Conservation (phyloP, 2,329 filamentous ascomycete species). For the Hirsutella rhossiliensis region DNA sequence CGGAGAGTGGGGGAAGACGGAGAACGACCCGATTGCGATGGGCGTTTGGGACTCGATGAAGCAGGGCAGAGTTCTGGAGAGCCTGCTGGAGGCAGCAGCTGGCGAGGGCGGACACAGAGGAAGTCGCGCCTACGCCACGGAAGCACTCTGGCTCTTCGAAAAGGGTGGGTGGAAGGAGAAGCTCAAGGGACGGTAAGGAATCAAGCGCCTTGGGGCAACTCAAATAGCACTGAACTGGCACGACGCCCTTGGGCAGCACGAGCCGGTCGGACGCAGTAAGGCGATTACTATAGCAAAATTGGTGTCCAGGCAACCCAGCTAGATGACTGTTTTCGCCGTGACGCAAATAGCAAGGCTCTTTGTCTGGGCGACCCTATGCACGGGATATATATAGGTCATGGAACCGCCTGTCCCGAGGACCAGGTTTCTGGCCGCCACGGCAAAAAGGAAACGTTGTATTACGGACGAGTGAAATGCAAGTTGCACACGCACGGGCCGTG, state of each 20-base stretch:
- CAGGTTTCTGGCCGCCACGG: too few relatives aligned
- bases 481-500: too few relatives aligned
- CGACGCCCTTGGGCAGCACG: too few relatives aligned
- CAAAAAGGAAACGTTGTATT: too few relatives aligned
- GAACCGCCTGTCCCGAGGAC: too few relatives aligned
- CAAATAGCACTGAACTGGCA: neutral
- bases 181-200: conserved; percentile 37
- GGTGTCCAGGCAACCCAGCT: too few relatives aligned
- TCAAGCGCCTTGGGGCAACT: neutral
- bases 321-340: too few relatives aligned
- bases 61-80: conserved; percentile 64
- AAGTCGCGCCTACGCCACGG: conserved; percentile 71
- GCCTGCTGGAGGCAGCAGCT: conserved; percentile 63
- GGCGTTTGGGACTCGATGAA: conserved; percentile 77
- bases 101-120: conserved; percentile 61
- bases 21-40: conserved; percentile 50
- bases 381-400: too few relatives aligned
- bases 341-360: too few relatives aligned
- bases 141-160: conserved; percentile 76
- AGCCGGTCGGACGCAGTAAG: neutral
- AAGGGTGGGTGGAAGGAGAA: conserved; percentile 59
- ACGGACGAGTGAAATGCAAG: too few relatives aligned
- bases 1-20: conserved; percentile 52
- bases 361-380: too few relatives aligned
- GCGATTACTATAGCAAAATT: neutral